Conservation (phyloP, 345 rosid genomes). For the Stellera chamaejasme region DNA sequence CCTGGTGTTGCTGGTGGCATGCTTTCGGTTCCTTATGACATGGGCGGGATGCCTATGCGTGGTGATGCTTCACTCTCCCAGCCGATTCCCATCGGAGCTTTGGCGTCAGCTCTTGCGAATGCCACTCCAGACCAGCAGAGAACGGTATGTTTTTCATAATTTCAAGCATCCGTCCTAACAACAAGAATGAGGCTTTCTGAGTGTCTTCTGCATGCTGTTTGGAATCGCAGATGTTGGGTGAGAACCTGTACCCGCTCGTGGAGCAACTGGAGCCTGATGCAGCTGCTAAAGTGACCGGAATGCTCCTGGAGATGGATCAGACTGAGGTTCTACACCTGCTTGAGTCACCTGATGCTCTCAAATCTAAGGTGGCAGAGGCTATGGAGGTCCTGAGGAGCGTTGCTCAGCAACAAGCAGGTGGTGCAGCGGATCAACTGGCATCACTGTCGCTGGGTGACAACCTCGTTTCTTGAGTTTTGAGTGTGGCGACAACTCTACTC, state of each 20-base stretch:
- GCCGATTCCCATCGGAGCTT: constrained; percentile 68
- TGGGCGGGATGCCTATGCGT: constrained; percentile 54
- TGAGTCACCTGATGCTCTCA: constrained; percentile 90
- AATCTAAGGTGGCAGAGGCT: constrained; percentile 84
- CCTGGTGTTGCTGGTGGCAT: constrained; percentile 48
- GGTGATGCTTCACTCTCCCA: constrained; percentile 60
- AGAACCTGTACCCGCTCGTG: constrained; percentile 88
- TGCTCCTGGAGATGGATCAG: constrained; percentile 98
- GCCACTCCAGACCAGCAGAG: constrained; percentile 84
- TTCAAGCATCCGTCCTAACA: not conserved
- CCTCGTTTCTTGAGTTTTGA: constrained; percentile 38
- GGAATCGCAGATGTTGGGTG: constrained; percentile 70
- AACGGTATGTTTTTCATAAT: constrained; percentile 39
- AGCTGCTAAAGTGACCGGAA: constrained; percentile 91
- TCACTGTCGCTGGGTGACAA: constrained; percentile 61
- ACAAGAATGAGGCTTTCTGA: no score
- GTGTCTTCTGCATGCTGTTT: no score
- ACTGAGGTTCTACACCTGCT: constrained; percentile 89
- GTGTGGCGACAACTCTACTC: not conserved
- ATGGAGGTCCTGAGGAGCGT: constrained; percentile 93
- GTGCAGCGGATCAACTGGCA: constrained; percentile 58
- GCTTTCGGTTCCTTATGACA: constrained; percentile 66
- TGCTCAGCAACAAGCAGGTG: constrained; percentile 55
- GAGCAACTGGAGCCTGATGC: constrained; percentile 86
- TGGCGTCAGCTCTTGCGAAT: constrained; percentile 86